Base-by-base conservation (phyloP, 495 filamentous ascomycete genomes). In the Neurospora sp. region DNA sequence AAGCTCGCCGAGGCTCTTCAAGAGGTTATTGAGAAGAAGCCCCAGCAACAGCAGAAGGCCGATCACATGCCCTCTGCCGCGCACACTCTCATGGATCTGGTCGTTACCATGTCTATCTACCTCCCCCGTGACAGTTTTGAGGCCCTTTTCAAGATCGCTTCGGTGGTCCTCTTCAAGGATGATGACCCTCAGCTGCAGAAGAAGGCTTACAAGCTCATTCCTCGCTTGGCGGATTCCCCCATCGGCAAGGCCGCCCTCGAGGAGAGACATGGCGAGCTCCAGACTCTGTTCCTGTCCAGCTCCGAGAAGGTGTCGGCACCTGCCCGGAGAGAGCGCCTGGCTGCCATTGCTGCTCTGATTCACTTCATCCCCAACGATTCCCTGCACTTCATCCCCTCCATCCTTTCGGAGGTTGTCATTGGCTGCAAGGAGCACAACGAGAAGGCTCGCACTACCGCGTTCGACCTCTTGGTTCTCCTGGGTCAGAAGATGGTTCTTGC, bases 181-280 rank as follows among this genome's bases (percentile, higher is more conserved):
- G 86, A 90, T 40, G 96, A 98, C 75, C 92, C 96, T 36, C 95
- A 98, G 78, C 86, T 99, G n/a, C 94, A 98, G 81, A 99, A 99
- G 88, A 99, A 99, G 83, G 95, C 96, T 4, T 99, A 98, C 86
- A 98, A 98, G 82, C 86, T 99, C 69, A 93, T 99, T 71, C 95
- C 96, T 9, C 89, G 95, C 39, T 88, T 99, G 59, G 91, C 92
- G 4, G 89, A 92, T 39, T 94, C 94, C 8, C 86, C 90, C n/a
- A 86, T 83, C 37, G 96, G 96, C 19, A 85, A 85, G 40, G 82
- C 83, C 6, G 93, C 94, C 17, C 86, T 99, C 7, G 76, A 86
- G 74, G 89, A 92, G 74, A 90, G 93, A 71, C 91, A 87, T 73
- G 76, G 78, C 0, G 94, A 97, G 78, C 85, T 98, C 19, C 94